A percentile compares a stretch with the other conserved stretches of the same genome.
Conservation (phyloP, 202 grass and related monocot genomes). For the Sporobolus alterniflorus region DNA sequence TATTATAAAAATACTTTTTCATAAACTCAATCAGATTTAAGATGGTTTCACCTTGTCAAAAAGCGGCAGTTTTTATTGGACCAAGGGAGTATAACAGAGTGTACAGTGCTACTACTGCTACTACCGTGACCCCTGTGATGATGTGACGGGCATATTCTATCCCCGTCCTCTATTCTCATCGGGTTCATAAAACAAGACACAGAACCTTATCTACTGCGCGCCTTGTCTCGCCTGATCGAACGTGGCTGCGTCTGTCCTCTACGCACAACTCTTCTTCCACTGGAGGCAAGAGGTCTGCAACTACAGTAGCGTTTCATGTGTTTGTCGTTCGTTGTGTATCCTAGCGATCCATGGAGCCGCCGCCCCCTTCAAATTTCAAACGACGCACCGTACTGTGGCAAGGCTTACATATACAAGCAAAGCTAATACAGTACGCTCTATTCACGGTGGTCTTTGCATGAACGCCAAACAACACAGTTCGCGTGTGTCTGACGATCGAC, state of each 20-base stretch:
- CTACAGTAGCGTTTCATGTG: too few relatives aligned
- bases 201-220: conserved; percentile 18
- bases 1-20: too few relatives aligned
- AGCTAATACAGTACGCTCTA: neutral
- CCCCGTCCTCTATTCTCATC: conserved; percentile 20
- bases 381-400: too few relatives aligned
- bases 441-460: neutral
- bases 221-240: conserved; percentile 9
- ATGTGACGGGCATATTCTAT: conserved; percentile 46
- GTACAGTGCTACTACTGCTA: neutral
- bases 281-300: neutral
- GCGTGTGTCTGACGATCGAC: neutral
- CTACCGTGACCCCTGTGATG: too few relatives aligned
- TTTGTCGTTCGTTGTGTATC: too few relatives aligned
- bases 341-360: too few relatives aligned
- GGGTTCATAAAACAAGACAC: conserved; percentile 32
- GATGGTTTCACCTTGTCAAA: too few relatives aligned
- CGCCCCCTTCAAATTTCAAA: too few relatives aligned
- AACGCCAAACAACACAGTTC: neutral
- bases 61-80: too few relatives aligned
- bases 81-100: too few relatives aligned
- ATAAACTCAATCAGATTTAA: too few relatives aligned
- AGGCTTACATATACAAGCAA: neutral
- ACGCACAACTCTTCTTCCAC: neutral
- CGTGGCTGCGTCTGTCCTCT: neutral